Evolutionary conservation across 2,329 filamentous ascomycete genomes (phyloP).

Genomic region (Tolypocladium nubicola): DNA sequence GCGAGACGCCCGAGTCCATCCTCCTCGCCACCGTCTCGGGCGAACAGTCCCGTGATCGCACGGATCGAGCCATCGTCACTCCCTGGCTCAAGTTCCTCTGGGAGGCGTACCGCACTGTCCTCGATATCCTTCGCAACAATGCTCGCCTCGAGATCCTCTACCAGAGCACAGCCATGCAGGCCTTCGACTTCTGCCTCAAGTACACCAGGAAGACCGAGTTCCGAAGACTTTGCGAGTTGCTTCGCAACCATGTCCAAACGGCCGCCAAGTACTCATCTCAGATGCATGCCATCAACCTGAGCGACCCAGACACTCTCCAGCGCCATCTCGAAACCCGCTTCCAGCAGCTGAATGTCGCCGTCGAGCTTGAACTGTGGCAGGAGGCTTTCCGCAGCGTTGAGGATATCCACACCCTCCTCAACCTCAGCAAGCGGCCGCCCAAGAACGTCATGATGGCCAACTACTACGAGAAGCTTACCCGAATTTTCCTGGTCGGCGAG

Average conservation of each 20-base stretch:
- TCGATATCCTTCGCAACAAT: slow-evolving; percentile 99
- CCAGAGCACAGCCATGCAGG: slow-evolving; percentile 94
- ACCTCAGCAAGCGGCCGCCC: slow-evolving; percentile 91
- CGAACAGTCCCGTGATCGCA: slow-evolving; percentile 94
- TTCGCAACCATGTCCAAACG: slow-evolving; percentile 97
- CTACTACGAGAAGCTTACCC: slow-evolving; percentile 98
- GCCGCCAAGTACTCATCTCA: slow-evolving; percentile 97
- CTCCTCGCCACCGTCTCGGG: slow-evolving; percentile 95
- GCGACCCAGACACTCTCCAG: slow-evolving; percentile 93
- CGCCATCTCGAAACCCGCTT: slow-evolving; percentile 96
- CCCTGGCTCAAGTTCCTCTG: slow-evolving; percentile 99
- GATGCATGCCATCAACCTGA: slow-evolving; percentile 99
- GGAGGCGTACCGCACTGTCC: slow-evolving; percentile 97
- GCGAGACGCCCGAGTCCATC: slow-evolving; percentile 95
- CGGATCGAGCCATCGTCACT: slow-evolving; percentile 94
- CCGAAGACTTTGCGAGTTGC: slow-evolving; percentile 91
- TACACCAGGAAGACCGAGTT: slow-evolving; percentile 99
- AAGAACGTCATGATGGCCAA: slow-evolving; percentile 99
- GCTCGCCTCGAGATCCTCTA: slow-evolving; percentile 95
- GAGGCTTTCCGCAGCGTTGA: slow-evolving; percentile 99
- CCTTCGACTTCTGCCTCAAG: slow-evolving; percentile 97
- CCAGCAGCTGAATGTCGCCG: slow-evolving; percentile 95
- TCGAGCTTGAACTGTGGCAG: slow-evolving; percentile 97
- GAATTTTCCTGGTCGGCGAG: slow-evolving; percentile 97
- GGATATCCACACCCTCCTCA: slow-evolving; percentile 95